Evolutionary conservation across 2,329 filamentous ascomycete genomes (phyloP), one percentile per base, ranked within the genome.

Genomic region (Capronia americana): DNA sequence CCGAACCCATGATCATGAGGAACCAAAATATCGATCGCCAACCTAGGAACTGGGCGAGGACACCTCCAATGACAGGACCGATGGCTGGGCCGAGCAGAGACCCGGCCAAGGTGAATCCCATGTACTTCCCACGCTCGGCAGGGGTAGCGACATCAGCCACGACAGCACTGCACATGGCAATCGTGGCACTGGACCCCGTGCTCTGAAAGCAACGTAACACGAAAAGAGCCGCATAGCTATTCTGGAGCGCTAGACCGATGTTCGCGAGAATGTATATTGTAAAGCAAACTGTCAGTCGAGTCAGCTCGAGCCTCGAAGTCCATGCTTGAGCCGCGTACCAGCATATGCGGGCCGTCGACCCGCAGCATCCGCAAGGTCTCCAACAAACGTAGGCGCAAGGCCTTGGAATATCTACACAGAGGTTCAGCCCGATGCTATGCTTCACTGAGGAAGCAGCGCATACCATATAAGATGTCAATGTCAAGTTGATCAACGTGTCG

Each of bases 21-120:
- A 85, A 84, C 83, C 84, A 86, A 68, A 87, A 87, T 3, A 86
- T 81, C 0, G 79, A 77, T 41, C 79, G 75, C 84, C 85, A 87
- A 0, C 84, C 84, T 0, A 86, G 70, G 54, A 79, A 79, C 55
- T 82, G 78, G 0, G 80, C 67, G n/a, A 73, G 64, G 4, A 72
- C 20, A 50, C 80, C 79, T 50, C 81, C 80, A 54, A 82, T 75
- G 3, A 81, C 79, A 3, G 81, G 81, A 4, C 81, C 81, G 56
- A 83, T 73, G 23, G 78, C 79, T 59, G 81, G 80, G n/a, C 79
- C 80, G 34, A 80, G 73, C 75, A 81, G 69, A 23, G 74, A 75
- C 1, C 75, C 76, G 50, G 75, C 73, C 5, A 75, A 73, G 6
- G 74, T 74, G n/a, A 78, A 77, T 26, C 77, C 79, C 74, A 80